Conservation (phyloP, 2,329 filamentous ascomycete species). For the Phaeoacremonium minimum region DNA sequence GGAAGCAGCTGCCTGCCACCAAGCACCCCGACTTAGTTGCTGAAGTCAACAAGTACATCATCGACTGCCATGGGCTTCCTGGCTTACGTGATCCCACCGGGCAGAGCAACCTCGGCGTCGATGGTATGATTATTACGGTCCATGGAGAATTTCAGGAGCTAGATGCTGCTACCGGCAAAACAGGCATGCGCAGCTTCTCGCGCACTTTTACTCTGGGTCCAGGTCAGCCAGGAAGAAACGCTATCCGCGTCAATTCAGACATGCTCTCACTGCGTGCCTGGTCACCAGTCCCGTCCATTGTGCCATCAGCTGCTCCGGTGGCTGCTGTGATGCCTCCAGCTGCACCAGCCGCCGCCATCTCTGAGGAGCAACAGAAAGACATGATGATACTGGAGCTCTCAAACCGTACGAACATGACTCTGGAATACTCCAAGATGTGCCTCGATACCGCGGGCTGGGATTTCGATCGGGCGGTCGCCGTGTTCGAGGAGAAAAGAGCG, state of each 20-base stretch:
- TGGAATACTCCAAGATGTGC: constrained; percentile 76
- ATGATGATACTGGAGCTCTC: constrained; percentile 72
- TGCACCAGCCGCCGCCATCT: constrained; percentile 15
- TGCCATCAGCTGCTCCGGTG: constrained; percentile 17
- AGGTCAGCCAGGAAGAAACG: constrained; percentile 58
- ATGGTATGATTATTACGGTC: constrained; percentile 73
- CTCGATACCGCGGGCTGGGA: constrained; percentile 77
- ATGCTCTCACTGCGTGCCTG: constrained; percentile 70
- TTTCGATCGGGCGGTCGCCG: constrained; percentile 66
- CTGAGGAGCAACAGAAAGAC: constrained; percentile 51
- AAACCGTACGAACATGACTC: constrained; percentile 74
- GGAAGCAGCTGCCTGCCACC: constrained; percentile 67
- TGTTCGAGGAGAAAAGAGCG: constrained; percentile 69
- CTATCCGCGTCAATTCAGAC: constrained; percentile 74
- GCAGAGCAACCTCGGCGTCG: constrained; percentile 61
- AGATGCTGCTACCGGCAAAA: constrained; percentile 48
- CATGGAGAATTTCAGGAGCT: constrained; percentile 82
- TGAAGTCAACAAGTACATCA: constrained; percentile 69
- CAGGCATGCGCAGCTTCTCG: constrained; percentile 72
- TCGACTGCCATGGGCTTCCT: constrained; percentile 74
- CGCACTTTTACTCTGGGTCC: constrained; percentile 77
- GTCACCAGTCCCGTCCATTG: constrained; percentile 41
- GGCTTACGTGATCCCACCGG: constrained; percentile 67
- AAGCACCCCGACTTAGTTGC: constrained; percentile 67
- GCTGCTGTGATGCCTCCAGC: constrained; percentile 18